Conservation (phyloP, 306 rosid genomes). For the Oemleria cerasiformis region DNA sequence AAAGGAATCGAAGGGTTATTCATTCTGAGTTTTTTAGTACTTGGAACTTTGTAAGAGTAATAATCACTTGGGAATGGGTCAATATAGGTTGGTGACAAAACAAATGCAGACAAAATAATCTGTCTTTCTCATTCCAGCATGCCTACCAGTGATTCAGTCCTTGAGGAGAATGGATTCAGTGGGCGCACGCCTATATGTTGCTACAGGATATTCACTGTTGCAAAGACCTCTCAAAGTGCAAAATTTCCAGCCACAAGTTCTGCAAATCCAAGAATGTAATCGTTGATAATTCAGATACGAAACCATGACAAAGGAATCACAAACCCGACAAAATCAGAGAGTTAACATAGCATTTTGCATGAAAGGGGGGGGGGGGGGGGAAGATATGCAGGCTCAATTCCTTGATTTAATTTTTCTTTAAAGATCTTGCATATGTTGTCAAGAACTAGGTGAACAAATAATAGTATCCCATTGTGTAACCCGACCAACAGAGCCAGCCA, state of each 20-base stretch:
- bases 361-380: too few relatives aligned
- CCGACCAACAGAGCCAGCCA: background rate
- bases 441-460: background rate
- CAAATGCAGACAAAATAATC: conserved; percentile 7
- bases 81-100: background rate
- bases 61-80: conserved; percentile 3
- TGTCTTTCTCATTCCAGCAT: conserved; percentile 8
- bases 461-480: background rate
- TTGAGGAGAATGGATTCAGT: background rate
- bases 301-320: background rate
- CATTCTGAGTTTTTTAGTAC: background rate
- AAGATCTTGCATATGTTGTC: background rate
- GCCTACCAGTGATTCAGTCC: background rate
- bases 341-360: background rate
- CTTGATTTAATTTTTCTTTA: background rate
- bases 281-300: background rate
- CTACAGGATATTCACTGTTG: background rate
- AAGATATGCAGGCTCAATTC: background rate
- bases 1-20: background rate
- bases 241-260: background rate
- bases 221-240: background rate
- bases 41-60: conserved; percentile 2
- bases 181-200: background rate
- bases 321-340: background rate
- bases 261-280: background rate